Conservation (phyloP, 208 protist genomes). For the Balamuthia mandrillaris region DNA sequence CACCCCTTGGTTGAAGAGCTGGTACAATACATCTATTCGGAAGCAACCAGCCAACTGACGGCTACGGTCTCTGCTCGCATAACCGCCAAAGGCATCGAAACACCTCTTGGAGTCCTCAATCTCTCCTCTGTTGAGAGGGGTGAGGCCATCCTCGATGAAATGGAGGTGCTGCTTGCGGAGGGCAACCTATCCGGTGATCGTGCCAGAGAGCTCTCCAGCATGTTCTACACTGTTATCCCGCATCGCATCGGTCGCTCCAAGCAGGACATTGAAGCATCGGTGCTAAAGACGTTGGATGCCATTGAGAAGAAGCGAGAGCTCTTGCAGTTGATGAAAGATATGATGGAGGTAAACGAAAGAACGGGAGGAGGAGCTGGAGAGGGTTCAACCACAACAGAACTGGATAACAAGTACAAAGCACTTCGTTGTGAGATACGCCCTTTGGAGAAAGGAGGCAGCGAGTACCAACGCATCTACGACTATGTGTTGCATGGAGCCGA, state of each 20-base stretch:
- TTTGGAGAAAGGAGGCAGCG: not conserved
- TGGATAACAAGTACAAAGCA: constrained; percentile 7
- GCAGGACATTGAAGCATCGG: not conserved
- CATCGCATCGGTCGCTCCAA: not conserved
- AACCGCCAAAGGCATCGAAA: constrained; percentile 33
- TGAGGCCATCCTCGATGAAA: constrained; percentile 23
- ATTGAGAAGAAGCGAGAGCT: not conserved
- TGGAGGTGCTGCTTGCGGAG: not conserved
- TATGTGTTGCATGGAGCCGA: too few species aligned
- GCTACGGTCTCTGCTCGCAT: not conserved
- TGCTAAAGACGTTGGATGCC: not conserved
- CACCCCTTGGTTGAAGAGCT: not conserved
- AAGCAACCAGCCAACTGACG: constrained; percentile 41
- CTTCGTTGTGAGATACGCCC: not conserved
- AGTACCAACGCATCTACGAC: too few species aligned
- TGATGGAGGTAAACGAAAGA: not conserved
- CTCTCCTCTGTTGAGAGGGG: constrained; percentile 37
- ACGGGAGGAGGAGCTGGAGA: not conserved
- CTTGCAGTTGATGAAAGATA: not conserved
- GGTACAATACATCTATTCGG: not conserved
- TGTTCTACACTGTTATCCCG: not conserved
- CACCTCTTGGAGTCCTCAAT: constrained; percentile 23
- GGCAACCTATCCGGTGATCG: not conserved
- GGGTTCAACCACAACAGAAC: too few species aligned
- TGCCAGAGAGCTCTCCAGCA: not conserved